Evolutionary conservation across 108 stramenopile genomes (phyloP), one percentile per base, ranked within the genome.

Genomic region (Schizochytrium sp.): DNA sequence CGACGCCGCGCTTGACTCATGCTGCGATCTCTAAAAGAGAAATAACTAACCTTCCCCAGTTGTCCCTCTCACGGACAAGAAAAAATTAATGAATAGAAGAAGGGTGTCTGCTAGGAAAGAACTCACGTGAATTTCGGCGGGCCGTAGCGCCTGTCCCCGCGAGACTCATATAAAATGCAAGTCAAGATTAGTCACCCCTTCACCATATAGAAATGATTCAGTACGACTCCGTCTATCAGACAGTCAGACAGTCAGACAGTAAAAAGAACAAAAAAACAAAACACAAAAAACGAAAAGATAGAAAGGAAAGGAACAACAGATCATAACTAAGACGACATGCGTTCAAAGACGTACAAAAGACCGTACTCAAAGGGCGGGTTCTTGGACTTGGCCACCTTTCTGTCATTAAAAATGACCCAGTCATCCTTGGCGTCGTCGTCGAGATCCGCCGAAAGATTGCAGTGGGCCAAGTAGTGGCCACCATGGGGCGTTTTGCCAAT

Each of bases 371-470:
- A 87, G 14, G 98, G 98, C 59, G 98, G 96, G 58, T 92, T 90
- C 72, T 96, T 93, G 43, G 96, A 96, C 12, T 94, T 53, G 57
- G 97, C 97, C 10, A 98, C 98, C 93, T 98, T 98, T 76, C 97
- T 96, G 87, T 99, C 99, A 88, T 99, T 98, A 92, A 97, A 99
- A 72, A 99, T 97, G 5, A 97, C 94, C 98, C 98, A 99, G 53
- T 95, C 94, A 8, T 96, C 97, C 19, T 96, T 95, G 48, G 63
- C 63, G 25, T 83, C 51, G 1, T 83, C 23, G 4, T 21, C 8
- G 16, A 83, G 76, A 34, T 83, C 76, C 12, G 4, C 1, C 6
- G 76, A 83, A 87, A 97, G 95, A 91, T 95, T 95, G 91, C 98
- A 91, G 91, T 99, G 99, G 4, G 96, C 96, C 23, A 99, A 97